Base-by-base conservation (phyloP, 2,329 filamentous ascomycete species). In the Pseudogymnoascus sp. region DNA sequence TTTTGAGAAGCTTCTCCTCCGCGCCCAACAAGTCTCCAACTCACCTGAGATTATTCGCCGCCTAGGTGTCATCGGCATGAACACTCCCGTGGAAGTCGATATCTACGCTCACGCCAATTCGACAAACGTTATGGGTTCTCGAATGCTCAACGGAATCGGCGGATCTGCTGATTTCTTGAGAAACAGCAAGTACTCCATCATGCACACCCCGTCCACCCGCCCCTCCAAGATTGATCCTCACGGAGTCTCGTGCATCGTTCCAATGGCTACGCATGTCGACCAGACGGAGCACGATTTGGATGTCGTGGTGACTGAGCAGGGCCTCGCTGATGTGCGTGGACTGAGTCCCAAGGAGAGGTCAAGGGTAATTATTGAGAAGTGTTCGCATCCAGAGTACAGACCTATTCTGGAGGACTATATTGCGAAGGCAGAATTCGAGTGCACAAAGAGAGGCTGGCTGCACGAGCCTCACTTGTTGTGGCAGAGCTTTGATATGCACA, bases 31-130 rank as follows among this genome's bases (percentile, higher is more conserved):
- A 72, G 89, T 96, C 8, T 92, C 88, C 70, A 96, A 96, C 81
- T 88, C 86, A 2, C 91, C 91, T 63, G 91, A 96, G 76, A 91
- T 96, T 76, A 96, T 96, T 77, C 85, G 90, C 61, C 84, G 91
- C 25, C 80, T 96, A 1, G 91, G 91, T 64, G 86, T 91, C 66
- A 96, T 96, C 68, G 91, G 90, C 73, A 96, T 96, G 91, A 96
- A 96, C 81, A 96, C 91, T 0, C 91, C 91, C 20, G 90, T 96
- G 53, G 91, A 96, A 76, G 91, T 96, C 14, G 91, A 96, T 76
- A 95, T 96, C 70, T 96, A 96, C 76, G 91, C 91, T 2, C 91
- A 96, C 76, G 91, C 91, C 68, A 96, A 96, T 83, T 87, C 82
- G 64, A 96, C 91, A 60, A 92, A 89, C 71, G 91, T 96, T 20